Evolutionary conservation across 768 basidiomycete species (phyloP).

Genomic region (Auriscalpium vulgare): DNA sequence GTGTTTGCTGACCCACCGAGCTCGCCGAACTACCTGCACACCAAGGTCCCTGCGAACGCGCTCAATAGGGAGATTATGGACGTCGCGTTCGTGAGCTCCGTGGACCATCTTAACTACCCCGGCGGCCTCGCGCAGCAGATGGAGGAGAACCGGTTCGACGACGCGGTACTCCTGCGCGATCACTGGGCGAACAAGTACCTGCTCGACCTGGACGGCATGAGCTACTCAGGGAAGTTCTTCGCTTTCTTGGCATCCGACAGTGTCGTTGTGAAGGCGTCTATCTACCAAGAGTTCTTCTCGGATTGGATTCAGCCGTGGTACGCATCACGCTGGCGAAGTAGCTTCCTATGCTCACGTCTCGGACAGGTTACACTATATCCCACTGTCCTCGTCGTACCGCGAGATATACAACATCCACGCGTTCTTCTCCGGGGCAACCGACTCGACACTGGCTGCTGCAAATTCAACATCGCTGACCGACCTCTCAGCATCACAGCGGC

Average conservation of each 20-base stretch:
- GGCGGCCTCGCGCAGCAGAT: slow-evolving; percentile 63
- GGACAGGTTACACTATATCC: slow-evolving; percentile 88
- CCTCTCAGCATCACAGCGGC: slow-evolving; percentile 27
- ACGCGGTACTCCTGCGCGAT: slow-evolving; percentile 72
- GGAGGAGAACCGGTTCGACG: slow-evolving; percentile 57
- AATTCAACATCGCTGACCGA: slow-evolving; percentile 37
- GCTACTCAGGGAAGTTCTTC: slow-evolving; percentile 88
- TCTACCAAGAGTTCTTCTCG: slow-evolving; percentile 85
- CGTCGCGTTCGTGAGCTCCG: slow-evolving; percentile 73
- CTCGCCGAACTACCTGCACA: slow-evolving; percentile 50
- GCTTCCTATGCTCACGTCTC: background rate
- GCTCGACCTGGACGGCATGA: slow-evolving; percentile 91
- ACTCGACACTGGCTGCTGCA: slow-evolving; percentile 43
- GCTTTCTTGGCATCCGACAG: slow-evolving; percentile 81
- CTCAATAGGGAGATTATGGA: slow-evolving; percentile 85
- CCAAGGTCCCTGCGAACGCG: slow-evolving; percentile 44
- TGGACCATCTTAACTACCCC: slow-evolving; percentile 64
- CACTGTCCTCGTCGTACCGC: slow-evolving; percentile 74
- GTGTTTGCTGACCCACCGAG: slow-evolving; percentile 61
- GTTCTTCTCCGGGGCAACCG: slow-evolving; percentile 84
- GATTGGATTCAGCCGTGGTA: slow-evolving; percentile 92
- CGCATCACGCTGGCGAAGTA: slow-evolving; percentile 14
- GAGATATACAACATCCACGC: slow-evolving; percentile 93
- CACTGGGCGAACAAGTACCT: slow-evolving; percentile 92
- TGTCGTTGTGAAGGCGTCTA: slow-evolving; percentile 82